phyloP scores from a whole-genome alignment of 192 early-diverging fungal genomes.

The Linnemannia elongata region DNA sequence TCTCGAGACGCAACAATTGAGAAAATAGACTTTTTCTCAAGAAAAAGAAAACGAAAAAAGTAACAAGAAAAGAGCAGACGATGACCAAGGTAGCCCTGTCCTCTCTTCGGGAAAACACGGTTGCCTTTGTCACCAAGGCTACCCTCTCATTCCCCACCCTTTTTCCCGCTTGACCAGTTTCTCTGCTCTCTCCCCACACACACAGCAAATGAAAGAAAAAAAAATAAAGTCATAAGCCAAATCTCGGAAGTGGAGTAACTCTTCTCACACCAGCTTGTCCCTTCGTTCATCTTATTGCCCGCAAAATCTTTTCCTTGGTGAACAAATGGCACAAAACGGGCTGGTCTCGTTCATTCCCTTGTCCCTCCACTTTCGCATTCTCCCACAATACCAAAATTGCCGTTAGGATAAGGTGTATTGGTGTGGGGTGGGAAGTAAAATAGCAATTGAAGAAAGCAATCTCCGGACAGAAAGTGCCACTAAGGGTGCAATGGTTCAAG shows the following conservation, averaged over 20 bases:
- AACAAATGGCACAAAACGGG: background rate
- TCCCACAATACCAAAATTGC: background rate
- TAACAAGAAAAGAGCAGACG: background rate
- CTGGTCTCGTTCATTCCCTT: background rate
- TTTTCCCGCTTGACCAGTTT: background rate
- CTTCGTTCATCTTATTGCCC: background rate
- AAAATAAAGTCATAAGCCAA: background rate
- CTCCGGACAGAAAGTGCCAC: background rate
- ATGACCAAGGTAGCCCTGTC: background rate
- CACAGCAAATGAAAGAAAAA: background rate
- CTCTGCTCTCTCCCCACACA: background rate
- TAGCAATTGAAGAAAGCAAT: background rate
- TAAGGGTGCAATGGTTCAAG: background rate
- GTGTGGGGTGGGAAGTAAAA: slow-evolving; percentile 1
- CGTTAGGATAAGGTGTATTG: background rate
- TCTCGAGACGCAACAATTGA: background rate
- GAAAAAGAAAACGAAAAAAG: too few species aligned
- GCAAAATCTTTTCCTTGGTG: background rate
- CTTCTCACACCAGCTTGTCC: background rate
- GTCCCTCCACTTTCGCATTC: background rate
- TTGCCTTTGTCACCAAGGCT: background rate
- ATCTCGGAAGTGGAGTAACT: background rate
- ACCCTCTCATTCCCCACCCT: background rate
- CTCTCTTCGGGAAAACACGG: slow-evolving; percentile 13
- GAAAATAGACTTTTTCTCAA: background rate